Base-by-base conservation (phyloP, 371 early-diverging fungal species). In the Mortierella sp. region DNA sequence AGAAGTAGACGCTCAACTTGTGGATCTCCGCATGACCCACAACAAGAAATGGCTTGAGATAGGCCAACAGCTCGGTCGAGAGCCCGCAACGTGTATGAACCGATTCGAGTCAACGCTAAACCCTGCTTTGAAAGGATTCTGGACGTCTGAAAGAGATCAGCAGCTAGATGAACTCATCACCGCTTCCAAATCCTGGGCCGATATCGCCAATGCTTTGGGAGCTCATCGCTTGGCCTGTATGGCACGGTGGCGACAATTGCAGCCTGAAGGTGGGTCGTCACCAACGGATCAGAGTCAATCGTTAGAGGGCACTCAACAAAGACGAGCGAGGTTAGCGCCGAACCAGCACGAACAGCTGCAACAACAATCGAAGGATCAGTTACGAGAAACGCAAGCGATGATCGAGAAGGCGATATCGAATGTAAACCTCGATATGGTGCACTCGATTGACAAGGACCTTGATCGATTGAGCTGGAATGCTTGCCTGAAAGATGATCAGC, bases 21-120 rank as follows among this genome's bases (percentile, higher is more conserved):
- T 64, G 27, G 56, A 54, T 2, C 27, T 71, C 2, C 64, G 71
- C 18, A 28, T 47, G 7, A 16, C 34, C 18, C 61, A 64, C 5
- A 45, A 61, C 52, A 71, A 61, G 38, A 72, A 51, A 55, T 72
- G 72, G 72, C 43, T 52, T 13, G 72, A 72, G 16, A 72, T 72
- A 23, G 72, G 67, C 0, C 61, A 59, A 16, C 21, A 27, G 21
- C 58, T 72, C 23, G 55, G 19, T 10, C 58, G 66, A 0, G 67
- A 72, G 14, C 72, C 72, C 6, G 72, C 72, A 1, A 67, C 67
- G 0, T 72, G 72, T 23, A 61, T 72, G 63, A 54, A 28, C 12
- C 66, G 72, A 1, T 72, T 62, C 55, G 72, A 72, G 38, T 66
- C 72, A 16, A 49, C 59, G 2, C 23, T 67, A 7, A 72, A 72